Evolutionary conservation across 2,329 filamentous ascomycete species (phyloP), one percentile per base, ranked within the genome.

Genomic region (Cadophora luteo-olivacea): DNA sequence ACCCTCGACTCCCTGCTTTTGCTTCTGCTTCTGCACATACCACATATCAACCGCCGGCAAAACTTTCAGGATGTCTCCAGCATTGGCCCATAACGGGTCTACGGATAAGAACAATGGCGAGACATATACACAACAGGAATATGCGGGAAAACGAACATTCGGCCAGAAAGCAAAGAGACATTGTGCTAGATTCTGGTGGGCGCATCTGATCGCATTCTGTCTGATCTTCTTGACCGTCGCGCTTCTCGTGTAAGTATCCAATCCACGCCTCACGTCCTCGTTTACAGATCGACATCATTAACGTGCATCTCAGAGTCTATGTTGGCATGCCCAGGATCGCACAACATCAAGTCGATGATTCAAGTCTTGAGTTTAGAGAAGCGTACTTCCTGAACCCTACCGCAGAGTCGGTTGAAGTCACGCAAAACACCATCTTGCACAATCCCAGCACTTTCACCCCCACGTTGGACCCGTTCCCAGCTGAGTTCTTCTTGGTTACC

Each of bases 321-420:
- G 87, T 89, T 63, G 87, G 77, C 3, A 86, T 89, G 73, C 87
- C 87, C 22, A 82, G 84, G 38, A 86, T 86, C 67, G 86, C 86
- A 41, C 87, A 89, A 73, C 68, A 77, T 51, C 82, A 83, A 62
- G 82, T 89, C 73, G 82, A 87, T 72, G 77, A 81, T 38, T 84
- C 87, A 1, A 82, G 79, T 3, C 78, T 89, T 32, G 78, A 82
- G 36, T 80, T 89, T 69, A 83, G 80, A 0, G 77, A 79, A n/a
- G 81, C 88, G 75, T 73, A 81, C 49, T 84, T 89, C 70, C 81
- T 80, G 19, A 76, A 85, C 16, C 86, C 87, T 7, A 78, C 80
- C 0, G 77, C 84, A 1, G 77, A 85, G 11, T 78, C 81, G 1
- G 80, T 89, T 64, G 76, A 82, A 24, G 75, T 89, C 11, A 80